Evolutionary conservation across 768 basidiomycete species (phyloP).

Genomic region (Xerocomellus amylosporus): DNA sequence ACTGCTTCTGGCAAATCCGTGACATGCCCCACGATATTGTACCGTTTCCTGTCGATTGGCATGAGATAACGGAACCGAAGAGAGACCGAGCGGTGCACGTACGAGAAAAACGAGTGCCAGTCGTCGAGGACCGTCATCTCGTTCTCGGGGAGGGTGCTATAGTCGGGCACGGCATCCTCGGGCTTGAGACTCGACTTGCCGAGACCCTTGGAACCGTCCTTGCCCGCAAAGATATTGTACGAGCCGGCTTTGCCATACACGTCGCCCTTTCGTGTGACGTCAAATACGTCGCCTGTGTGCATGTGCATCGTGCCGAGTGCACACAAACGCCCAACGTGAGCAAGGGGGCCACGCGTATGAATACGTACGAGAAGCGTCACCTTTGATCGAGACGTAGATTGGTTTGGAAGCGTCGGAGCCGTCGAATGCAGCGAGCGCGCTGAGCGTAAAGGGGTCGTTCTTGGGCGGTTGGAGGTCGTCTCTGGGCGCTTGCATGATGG

Average conservation of each 20-base stretch:
- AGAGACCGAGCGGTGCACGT: constrained; percentile 40
- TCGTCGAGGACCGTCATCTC: constrained; percentile 82
- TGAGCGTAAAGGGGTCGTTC: constrained; percentile 71
- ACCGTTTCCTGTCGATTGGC: constrained; percentile 60
- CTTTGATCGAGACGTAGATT: constrained; percentile 93
- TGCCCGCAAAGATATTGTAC: constrained; percentile 88
- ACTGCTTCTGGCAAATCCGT: constrained; percentile 47
- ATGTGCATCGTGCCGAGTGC: background rate
- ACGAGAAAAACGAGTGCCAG: constrained; percentile 88
- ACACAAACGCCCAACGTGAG: background rate
- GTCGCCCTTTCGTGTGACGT: constrained; percentile 80
- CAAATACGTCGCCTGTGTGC: constrained; percentile 66
- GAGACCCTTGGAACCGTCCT: constrained; percentile 86
- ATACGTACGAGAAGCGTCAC: constrained; percentile 44
- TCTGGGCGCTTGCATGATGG: constrained; percentile 69
- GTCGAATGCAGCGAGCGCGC: constrained; percentile 66
- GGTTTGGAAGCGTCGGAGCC: constrained; percentile 64
- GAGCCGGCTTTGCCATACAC: constrained; percentile 83
- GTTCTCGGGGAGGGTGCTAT: constrained; percentile 65
- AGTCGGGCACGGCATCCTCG: constrained; percentile 88
- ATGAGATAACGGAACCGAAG: background rate
- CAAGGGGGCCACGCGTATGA: background rate
- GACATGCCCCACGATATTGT: constrained; percentile 82
- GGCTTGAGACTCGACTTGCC: constrained; percentile 85
- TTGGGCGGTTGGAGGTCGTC: constrained; percentile 67